These are phyloP conservation scores for Neurospora intermedia DNA, from an alignment of 495 filamentous ascomycete genomes.

Conservation along the genomic window DNA sequence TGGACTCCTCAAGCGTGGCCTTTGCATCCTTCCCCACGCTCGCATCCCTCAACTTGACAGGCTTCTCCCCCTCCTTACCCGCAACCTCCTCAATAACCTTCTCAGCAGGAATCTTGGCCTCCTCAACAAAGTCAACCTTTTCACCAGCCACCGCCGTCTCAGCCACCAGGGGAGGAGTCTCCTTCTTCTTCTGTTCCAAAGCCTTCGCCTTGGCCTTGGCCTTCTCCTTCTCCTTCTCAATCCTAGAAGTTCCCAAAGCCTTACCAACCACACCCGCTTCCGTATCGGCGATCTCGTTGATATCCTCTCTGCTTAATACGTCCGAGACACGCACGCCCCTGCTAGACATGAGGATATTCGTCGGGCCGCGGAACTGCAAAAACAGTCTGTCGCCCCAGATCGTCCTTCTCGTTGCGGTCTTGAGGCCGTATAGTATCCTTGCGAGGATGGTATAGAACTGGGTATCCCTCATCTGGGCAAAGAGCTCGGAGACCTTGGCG, in stretches of 20 bases:
- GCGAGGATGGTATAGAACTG: slow-evolving; percentile 57
- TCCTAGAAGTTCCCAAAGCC: background rate
- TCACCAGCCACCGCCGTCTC: background rate
- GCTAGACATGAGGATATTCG: slow-evolving; percentile 75
- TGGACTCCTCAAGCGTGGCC: slow-evolving; percentile 53
- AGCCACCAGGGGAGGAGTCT: background rate
- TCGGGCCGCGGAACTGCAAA: slow-evolving; percentile 76
- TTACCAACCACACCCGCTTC: slow-evolving; percentile 42
- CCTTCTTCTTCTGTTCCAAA: background rate
- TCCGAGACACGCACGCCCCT: slow-evolving; percentile 67
- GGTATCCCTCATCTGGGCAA: slow-evolving; percentile 56
- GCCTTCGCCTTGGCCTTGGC: background rate
- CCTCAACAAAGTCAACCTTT: background rate
- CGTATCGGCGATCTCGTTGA: slow-evolving; percentile 76
- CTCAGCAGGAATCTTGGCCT: background rate
- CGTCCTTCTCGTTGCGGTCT: slow-evolving; percentile 63
- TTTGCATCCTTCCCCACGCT: slow-evolving; percentile 56
- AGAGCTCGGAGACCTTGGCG: slow-evolving; percentile 52
- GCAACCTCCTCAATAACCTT: slow-evolving; percentile 17
- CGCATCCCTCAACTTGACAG: slow-evolving; percentile 42
- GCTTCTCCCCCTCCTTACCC: slow-evolving; percentile 27
- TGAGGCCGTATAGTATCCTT: slow-evolving; percentile 48
- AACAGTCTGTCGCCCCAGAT: slow-evolving; percentile 96
- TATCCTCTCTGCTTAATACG: slow-evolving; percentile 58
- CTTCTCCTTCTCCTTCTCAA: too few species aligned